A percentile compares a stretch with the other conserved stretches of the same genome.
These are phyloP conservation scores for Cladosporium sp. DNA, from an alignment of 2,329 filamentous ascomycete genomes.

Conservation along the genomic window DNA sequence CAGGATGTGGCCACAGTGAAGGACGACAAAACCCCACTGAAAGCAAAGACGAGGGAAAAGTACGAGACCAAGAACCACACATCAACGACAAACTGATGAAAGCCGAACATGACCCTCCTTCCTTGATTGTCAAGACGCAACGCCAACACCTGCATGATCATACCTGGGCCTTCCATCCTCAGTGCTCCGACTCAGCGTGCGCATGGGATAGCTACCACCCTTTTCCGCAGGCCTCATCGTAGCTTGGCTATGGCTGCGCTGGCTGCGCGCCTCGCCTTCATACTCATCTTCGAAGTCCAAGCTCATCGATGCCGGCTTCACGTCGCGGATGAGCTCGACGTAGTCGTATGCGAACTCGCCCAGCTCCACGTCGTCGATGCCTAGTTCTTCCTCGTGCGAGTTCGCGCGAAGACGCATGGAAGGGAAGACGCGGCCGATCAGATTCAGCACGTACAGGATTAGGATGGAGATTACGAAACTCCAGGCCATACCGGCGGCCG, in stretches of 20 bases:
- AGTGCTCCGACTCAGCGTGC: not conserved
- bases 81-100: too few relatives aligned
- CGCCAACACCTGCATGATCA: not conserved
- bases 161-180: not conserved
- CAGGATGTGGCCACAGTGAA: too few relatives aligned
- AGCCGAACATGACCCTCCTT: conserved; percentile 7
- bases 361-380: conserved; percentile 86
- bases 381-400: conserved; percentile 76
- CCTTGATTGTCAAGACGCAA: conserved; percentile 11
- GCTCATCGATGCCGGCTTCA: conserved; percentile 35
- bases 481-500: conserved; percentile 69
- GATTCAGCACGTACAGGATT: conserved; percentile 58
- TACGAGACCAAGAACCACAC: too few relatives aligned
- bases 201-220: conserved; percentile 10
- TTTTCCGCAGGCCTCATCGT: conserved; percentile 16
- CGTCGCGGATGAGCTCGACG: conserved; percentile 74
- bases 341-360: conserved; percentile 97
- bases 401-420: conserved; percentile 68
- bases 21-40: too few relatives aligned
- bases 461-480: conserved; percentile 73
- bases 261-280: conserved; percentile 14
- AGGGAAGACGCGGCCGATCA: conserved; percentile 74
- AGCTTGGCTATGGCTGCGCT: conserved; percentile 16
- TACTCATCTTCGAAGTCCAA: conserved; percentile 9
- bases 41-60: too few relatives aligned